Base-by-base conservation (phyloP, 345 rosid species). In the Clausena lansium region DNA sequence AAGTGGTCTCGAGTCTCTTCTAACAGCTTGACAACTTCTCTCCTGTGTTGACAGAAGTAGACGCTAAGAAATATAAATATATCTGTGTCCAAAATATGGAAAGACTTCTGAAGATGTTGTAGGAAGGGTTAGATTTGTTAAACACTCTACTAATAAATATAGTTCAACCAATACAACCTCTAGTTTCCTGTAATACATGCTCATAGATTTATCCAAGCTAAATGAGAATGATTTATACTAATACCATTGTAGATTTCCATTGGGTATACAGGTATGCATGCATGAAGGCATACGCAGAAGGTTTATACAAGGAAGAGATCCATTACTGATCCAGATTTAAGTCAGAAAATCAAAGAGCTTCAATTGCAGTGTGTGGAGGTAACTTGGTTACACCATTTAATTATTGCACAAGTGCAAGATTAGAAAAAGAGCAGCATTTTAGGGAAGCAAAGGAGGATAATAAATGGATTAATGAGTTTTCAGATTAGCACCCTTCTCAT, bases 1-100 rank as follows among this genome's bases (percentile, higher is more conserved):
- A 90, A 77, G 80, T 93, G 90, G 67, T 90, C 85, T 0, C 87
- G 82, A 17, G 85, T 90, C 84, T 90, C 87, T 69, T 92, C 95
- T 72, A 93, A 81, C 80, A 96, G 95, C 83, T 76, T 82, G 28
- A 77, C 90, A 63, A 89, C 85, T 83, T 83, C 83, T 81, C 85
- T 92, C 91, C 99, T 95, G 70, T 68, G 70, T 63, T 78, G 9
- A 79, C 33, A 50, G 54, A 52, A 50, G 28, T 58, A 80, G 35
- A 61, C 59, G 30, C 30, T 20, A 15, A 25, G 61, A 52, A 74
- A 35, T 13, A 58, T 39, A 65, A 58, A 28, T 3, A 30, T 15
- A 13, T 75, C 4, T 7, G 9, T 19, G 45, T 65, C 11, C 45
- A 45, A 45, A 45, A 45, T 45, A 24, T 35, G 38, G 47, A 59